Conservation (phyloP, 768 basidiomycete genomes). For the Lactarius vividus region DNA sequence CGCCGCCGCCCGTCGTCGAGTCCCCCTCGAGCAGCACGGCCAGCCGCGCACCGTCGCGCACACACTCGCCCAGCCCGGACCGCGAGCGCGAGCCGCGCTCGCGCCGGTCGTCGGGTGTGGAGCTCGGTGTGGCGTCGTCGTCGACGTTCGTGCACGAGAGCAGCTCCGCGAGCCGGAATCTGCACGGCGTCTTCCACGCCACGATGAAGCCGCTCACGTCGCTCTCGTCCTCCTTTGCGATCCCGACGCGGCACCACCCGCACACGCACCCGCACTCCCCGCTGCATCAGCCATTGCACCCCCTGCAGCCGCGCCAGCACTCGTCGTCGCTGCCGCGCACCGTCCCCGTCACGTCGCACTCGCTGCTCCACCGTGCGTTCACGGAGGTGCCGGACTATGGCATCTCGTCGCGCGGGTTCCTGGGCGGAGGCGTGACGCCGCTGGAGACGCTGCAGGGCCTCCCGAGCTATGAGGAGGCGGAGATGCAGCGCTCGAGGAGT, state of each 20-base stretch:
- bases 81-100: constrained; percentile 35
- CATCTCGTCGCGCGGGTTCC: constrained; percentile 80
- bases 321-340: constrained; percentile 19
- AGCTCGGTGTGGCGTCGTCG: constrained; percentile 2
- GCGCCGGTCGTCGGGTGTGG: constrained; percentile 30
- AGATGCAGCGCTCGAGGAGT: constrained; percentile 28
- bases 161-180: constrained; percentile 48
- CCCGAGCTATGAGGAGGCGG: constrained; percentile 83
- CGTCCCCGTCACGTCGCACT: constrained; percentile 23
- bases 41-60: constrained; percentile 42
- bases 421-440: constrained; percentile 87
- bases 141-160: constrained; percentile 54
- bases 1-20: constrained; percentile 34
- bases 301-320: constrained; percentile 4
- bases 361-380: constrained; percentile 57
- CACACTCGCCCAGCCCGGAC: constrained; percentile 47
- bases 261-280: neutral
- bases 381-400: constrained; percentile 85
- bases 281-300: neutral
- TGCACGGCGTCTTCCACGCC: constrained; percentile 51
- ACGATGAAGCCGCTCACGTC: constrained; percentile 63
- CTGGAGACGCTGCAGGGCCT: constrained; percentile 70
- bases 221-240: constrained; percentile 44
- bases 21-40: constrained; percentile 32
- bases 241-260: constrained; percentile 28